Evolutionary conservation across 208 protist genomes (phyloP).

Genomic region (Trypanosoma theileri): DNA sequence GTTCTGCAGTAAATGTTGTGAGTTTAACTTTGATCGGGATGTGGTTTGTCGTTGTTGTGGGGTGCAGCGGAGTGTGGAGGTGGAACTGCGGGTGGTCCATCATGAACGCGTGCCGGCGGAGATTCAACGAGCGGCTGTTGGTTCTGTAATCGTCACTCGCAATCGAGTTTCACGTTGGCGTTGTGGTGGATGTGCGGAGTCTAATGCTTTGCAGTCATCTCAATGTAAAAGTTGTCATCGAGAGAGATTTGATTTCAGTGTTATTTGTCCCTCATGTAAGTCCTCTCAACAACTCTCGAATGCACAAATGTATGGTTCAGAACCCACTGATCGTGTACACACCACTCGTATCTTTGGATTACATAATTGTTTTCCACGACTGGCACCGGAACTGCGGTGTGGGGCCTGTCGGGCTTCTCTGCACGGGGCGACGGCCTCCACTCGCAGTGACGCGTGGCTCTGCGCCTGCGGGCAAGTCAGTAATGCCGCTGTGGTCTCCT

Average conservation of each 20-base stretch:
- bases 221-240: conserved; percentile 50
- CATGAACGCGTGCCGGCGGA: conserved; percentile 47
- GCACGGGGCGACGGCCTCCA: conserved; percentile 45
- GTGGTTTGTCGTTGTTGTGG: conserved; percentile 47
- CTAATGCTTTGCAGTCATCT: conserved; percentile 61
- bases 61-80: conserved; percentile 2
- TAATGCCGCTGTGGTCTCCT: conserved; percentile 32
- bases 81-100: conserved; percentile 13
- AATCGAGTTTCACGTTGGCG: conserved; percentile 67
- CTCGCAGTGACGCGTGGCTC: conserved; percentile 46
- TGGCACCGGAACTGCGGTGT: conserved; percentile 43
- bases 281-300: conserved; percentile 37
- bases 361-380: conserved; percentile 47
- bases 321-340: conserved; percentile 26
- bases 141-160: conserved; percentile 54
- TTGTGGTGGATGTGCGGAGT: conserved; percentile 53
- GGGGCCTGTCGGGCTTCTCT: conserved; percentile 38
- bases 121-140: conserved; percentile 32
- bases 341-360: conserved; percentile 33
- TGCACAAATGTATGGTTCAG: conserved; percentile 39
- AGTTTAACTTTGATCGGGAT: conserved; percentile 42
- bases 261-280: conserved; percentile 48
- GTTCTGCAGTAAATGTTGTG: conserved; percentile 46
- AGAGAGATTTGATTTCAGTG: conserved; percentile 52
- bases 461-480: conserved; percentile 66